Evolutionary conservation across 177 flowering plant species (phyloP).

Genomic region (Telopea speciosissima): DNA sequence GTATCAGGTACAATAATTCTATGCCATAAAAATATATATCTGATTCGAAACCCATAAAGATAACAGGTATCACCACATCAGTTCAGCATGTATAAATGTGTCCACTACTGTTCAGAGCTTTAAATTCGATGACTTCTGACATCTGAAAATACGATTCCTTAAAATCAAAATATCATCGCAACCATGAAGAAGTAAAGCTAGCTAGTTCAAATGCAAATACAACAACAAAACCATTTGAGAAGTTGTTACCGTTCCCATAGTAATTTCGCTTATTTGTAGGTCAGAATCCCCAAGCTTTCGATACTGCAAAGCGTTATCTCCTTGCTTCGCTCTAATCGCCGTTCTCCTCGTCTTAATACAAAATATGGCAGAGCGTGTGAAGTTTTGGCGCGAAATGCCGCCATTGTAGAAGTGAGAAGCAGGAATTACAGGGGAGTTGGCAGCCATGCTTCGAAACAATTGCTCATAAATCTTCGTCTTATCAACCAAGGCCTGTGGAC

Average conservation of each 20-base stretch:
- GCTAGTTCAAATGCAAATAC: not conserved
- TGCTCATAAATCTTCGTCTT: not conserved
- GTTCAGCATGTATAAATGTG: too few relatives aligned
- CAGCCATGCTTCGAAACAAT: constrained; percentile 14
- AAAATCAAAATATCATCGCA: not conserved
- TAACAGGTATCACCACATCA: not conserved
- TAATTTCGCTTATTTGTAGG: constrained; percentile 73
- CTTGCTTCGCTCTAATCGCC: constrained; percentile 32
- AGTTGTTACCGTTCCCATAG: constrained; percentile 67
- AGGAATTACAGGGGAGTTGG: constrained; percentile 8
- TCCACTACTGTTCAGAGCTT: not conserved
- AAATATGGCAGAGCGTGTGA: constrained; percentile 7
- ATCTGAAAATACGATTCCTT: not conserved
- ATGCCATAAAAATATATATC: too few relatives aligned
- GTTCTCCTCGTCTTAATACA: constrained; percentile 9
- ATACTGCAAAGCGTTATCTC: constrained; percentile 43
- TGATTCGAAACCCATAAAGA: not conserved
- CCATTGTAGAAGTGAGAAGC: constrained; percentile 15
- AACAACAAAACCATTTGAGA: not conserved
- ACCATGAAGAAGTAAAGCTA: not conserved
- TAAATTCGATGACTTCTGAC: not conserved
- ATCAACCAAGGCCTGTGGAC: not conserved
- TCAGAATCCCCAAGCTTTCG: constrained; percentile 89
- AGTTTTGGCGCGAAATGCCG: constrained; percentile 11
- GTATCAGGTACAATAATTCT: too few relatives aligned